Percentiles rank a stretch among this genome's conserved stretches.
These are phyloP conservation scores for Aspergillus sergii DNA, from an alignment of 2,329 filamentous ascomycete species.

Conservation along the genomic window DNA sequence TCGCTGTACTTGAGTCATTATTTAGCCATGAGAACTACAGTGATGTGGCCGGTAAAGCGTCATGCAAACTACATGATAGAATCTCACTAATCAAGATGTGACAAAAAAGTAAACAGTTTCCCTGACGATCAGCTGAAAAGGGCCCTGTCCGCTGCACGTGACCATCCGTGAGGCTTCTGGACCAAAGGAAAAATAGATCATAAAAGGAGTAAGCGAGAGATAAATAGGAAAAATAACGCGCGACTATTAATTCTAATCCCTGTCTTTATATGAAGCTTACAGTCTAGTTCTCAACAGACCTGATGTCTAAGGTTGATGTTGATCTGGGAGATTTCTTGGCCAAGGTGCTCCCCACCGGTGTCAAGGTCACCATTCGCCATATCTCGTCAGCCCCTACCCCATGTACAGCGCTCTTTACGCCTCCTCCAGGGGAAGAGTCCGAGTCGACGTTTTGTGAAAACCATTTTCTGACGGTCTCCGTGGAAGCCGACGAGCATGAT, in stretches of 20 bases:
- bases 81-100: not conserved
- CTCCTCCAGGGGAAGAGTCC: slow-evolving; percentile 70
- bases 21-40: not conserved
- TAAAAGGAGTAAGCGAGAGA: slow-evolving; percentile 5
- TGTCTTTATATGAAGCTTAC: slow-evolving; percentile 2
- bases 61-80: no score
- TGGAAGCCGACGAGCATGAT: slow-evolving; percentile 35
- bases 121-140: slow-evolving; percentile 1
- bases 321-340: slow-evolving; percentile 52
- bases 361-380: slow-evolving; percentile 75
- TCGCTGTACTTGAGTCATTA: not conserved
- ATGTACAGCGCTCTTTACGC: slow-evolving; percentile 75
- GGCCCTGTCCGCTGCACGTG: slow-evolving; percentile 15
- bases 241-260: slow-evolving; percentile 4
- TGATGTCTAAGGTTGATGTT: slow-evolving; percentile 34
- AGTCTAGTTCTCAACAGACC: slow-evolving; percentile 7
- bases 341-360: slow-evolving; percentile 54
- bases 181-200: slow-evolving; percentile 7
- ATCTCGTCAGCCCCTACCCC: slow-evolving; percentile 80
- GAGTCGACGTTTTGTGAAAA: slow-evolving; percentile 84
- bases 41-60: not conserved
- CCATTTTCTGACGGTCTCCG: slow-evolving; percentile 71
- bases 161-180: slow-evolving; percentile 12
- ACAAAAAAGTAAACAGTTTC: not conserved
- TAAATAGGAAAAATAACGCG: not conserved